A percentile compares a stretch with the other conserved stretches of the same genome.
Conservation (phyloP, 2,329 filamentous ascomycete species). For the Beauveria sp. region DNA sequence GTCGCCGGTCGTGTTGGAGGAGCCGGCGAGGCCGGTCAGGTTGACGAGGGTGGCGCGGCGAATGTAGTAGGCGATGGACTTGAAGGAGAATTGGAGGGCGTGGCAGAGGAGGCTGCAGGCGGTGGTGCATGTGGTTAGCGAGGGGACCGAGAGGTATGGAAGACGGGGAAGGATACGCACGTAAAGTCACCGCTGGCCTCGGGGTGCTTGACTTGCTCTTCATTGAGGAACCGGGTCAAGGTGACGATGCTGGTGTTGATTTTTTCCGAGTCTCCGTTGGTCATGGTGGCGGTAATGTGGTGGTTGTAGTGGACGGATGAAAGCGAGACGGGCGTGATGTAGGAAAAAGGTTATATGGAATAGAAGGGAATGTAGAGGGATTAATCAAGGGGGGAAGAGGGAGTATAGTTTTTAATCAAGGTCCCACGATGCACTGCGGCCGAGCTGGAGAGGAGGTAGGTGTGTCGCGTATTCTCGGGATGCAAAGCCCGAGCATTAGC, state of each 20-base stretch:
- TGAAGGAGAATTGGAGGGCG: constrained; percentile 98
- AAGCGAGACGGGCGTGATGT: constrained; percentile 10
- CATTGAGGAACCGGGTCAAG: constrained; percentile 88
- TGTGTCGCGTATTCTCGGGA: constrained; percentile 10
- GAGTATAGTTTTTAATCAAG: constrained; percentile 8
- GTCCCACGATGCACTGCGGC: constrained; percentile 6
- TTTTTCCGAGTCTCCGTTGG: constrained; percentile 55
- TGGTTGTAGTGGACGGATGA: constrained; percentile 14
- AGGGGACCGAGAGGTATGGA: not conserved
- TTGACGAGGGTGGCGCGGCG: constrained; percentile 91
- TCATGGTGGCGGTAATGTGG: constrained; percentile 22
- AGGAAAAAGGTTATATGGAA: constrained; percentile 12
- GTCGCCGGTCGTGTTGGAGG: constrained; percentile 90
- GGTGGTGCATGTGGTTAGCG: not conserved
- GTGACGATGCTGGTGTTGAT: constrained; percentile 97
- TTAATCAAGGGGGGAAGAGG: not conserved
- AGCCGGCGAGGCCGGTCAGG: constrained; percentile 88
- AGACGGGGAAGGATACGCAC: constrained; percentile 43
- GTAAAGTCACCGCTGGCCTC: constrained; percentile 98
- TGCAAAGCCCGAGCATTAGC: constrained; percentile 11
- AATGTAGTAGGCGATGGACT: constrained; percentile 99
- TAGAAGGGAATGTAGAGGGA: not conserved
- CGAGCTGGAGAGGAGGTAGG: not conserved
- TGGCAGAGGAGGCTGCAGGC: constrained; percentile 79
- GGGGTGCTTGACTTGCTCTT: constrained; percentile 87